These are phyloP conservation scores for Xerocomellus amylosporus DNA, from an alignment of 768 basidiomycete genomes.

Conservation along the genomic window DNA sequence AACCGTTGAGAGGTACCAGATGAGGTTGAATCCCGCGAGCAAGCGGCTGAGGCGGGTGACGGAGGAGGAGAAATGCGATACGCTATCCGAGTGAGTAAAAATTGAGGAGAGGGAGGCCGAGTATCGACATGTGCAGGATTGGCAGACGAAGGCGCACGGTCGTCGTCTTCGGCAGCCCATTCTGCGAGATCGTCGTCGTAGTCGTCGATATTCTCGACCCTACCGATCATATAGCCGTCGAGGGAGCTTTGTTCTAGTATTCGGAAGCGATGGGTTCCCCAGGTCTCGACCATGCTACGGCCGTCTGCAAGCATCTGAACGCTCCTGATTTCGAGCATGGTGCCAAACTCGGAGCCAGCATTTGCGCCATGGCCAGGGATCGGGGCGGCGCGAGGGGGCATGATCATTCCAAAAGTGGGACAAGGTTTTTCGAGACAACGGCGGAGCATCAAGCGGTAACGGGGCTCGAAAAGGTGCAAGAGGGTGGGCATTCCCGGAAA, in stretches of 20 bases:
- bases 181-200: conserved; percentile 35
- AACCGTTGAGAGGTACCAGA: conserved; percentile 2
- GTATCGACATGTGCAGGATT: not conserved
- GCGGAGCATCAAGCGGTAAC: conserved; percentile 94
- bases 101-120: conserved; percentile 11
- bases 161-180: conserved; percentile 22
- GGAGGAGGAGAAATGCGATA: conserved; percentile 11
- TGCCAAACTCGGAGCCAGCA: conserved; percentile 64
- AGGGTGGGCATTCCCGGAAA: conserved; percentile 91
- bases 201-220: conserved; percentile 60
- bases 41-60: not conserved
- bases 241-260: conserved; percentile 78
- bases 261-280: conserved; percentile 73
- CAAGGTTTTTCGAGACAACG: conserved; percentile 78
- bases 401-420: conserved; percentile 92
- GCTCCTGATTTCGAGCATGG: conserved; percentile 85
- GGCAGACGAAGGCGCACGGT: conserved; percentile 10
- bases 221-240: conserved; percentile 88
- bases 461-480: conserved; percentile 92
- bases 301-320: conserved; percentile 91
- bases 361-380: conserved; percentile 19
- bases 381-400: conserved; percentile 51
- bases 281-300: conserved; percentile 78
- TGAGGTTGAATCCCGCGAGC: conserved; percentile 3
- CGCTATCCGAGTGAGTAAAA: conserved; percentile 14